Evolutionary conservation across 1,284 basidiomycete species (phyloP).

Genomic region (Ceratobasidium sp.): DNA sequence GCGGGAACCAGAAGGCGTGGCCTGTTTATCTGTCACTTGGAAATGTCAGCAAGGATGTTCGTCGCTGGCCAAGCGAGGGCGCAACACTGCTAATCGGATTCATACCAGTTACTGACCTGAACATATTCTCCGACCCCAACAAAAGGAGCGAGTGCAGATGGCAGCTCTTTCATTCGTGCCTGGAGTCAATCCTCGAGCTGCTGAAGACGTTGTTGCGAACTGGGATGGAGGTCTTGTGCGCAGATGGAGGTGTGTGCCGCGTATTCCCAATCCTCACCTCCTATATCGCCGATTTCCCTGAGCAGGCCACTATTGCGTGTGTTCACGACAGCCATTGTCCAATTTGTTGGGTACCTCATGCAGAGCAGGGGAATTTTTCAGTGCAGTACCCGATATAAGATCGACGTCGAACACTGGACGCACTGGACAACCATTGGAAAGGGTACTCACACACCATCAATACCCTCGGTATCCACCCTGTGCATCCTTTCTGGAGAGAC

Average conservation of each 20-base stretch:
- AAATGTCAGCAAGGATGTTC: constrained; percentile 45
- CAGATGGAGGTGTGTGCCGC: constrained; percentile 6
- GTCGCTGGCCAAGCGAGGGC: constrained; percentile 1
- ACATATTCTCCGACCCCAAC: not conserved
- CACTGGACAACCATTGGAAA: not conserved
- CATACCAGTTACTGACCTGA: constrained; percentile 34
- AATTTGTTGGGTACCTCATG: not conserved
- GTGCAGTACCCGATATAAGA: not conserved
- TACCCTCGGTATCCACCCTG: constrained; percentile 23
- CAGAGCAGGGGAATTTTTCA: not conserved
- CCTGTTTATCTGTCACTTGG: constrained; percentile 47
- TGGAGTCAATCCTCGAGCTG: not conserved
- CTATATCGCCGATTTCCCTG: constrained; percentile 1
- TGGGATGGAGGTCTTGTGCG: constrained; percentile 59
- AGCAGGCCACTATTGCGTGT: not conserved
- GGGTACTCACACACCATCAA: too few relatives aligned
- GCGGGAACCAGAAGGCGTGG: constrained; percentile 43
- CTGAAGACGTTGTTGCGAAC: constrained; percentile 52
- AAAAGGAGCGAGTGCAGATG: not conserved
- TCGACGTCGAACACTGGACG: not conserved
- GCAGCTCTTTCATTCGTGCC: not conserved
- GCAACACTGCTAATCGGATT: constrained; percentile 43
- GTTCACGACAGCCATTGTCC: not conserved
- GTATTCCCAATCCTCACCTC: not conserved
- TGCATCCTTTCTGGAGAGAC: constrained; percentile 51